Evolutionary conservation across 768 basidiomycete genomes (phyloP), one percentile per base, ranked within the genome.

Genomic region (Coprinopsis sp.): DNA sequence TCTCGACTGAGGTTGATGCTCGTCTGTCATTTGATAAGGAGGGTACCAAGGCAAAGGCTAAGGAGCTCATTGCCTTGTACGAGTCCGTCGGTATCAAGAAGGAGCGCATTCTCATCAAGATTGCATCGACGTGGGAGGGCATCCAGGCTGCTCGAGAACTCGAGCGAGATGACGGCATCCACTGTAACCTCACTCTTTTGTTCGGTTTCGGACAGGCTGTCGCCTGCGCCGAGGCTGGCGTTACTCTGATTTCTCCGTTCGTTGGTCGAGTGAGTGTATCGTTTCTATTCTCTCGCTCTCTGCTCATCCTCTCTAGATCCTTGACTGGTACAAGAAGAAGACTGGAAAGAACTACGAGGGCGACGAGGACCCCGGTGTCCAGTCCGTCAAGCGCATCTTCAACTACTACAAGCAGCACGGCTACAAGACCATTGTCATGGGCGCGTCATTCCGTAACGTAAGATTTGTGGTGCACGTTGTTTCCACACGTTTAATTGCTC

Each of bases 361-460:
- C 41, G 91, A 90, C 54, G 81, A 84, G 37, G 95, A 98, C 74
- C 95, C 95, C 10, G 95, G 96, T 74, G 96, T 99, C 58, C 68
- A 82, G 67, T 93, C 90, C 33, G 96, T 99, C 52, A 86, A 90
- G 76, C 87, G 79, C 71, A 99, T 99, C 75, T 99, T 86, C 83
- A 90, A 95, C 77, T 98, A 93, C 70, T 99, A 99, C 82, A 98
- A 97, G 79, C 93, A 96, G 65, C 81, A 98, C 71, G 78, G 80
- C 50, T 98, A 99, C 81, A 91, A 93, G 61, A 99, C 96, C 58
- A 97, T 99, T 69, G 95, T 98, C 67, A 97, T 98, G 96, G 96
- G 95, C 64, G 96, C 96, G 50, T 95, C 92, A 25, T 97, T 99
- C 93, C 89, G 96, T 64, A 98, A 97, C 76, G 85, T 93, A 57